Conservation (phyloP, 2,329 filamentous ascomycete species). For the Trematosphaeria pertusa region DNA sequence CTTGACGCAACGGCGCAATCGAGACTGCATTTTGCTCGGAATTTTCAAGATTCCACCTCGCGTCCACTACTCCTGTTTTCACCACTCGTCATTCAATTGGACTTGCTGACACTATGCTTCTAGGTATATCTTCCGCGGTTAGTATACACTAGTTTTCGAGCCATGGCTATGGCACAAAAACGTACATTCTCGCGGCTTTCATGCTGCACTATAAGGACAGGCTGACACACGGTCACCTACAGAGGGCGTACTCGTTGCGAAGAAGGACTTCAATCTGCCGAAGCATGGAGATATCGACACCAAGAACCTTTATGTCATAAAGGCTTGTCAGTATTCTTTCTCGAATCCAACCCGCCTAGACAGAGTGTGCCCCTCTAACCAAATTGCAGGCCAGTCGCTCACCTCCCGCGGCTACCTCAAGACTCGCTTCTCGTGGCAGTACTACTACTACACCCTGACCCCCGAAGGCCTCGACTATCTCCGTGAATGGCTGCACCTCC, state of each 20-base stretch:
- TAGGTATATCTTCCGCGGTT: constrained; percentile 54
- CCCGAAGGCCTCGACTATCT: constrained; percentile 99
- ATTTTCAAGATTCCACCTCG: constrained; percentile 35
- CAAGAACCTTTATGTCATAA: constrained; percentile 99
- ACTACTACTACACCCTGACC: constrained; percentile 98
- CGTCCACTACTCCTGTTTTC: too few species aligned
- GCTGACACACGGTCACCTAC: constrained; percentile 53
- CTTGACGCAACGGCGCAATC: constrained; percentile 27
- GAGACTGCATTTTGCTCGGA: constrained; percentile 34
- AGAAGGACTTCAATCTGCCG: constrained; percentile 98
- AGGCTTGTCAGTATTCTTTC: constrained; percentile 68
- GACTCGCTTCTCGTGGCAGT: constrained; percentile 88
- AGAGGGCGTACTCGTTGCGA: constrained; percentile 89
- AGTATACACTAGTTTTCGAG: constrained; percentile 40
- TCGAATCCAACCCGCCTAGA: background rate
- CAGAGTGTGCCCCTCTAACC: too few species aligned
- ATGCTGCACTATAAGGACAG: constrained; percentile 47
- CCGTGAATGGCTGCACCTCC: constrained; percentile 99
- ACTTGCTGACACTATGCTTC: constrained; percentile 26
- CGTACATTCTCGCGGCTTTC: constrained; percentile 37
- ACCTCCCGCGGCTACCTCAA: constrained; percentile 98
- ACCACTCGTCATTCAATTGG: too few species aligned
- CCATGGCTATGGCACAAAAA: constrained; percentile 50
- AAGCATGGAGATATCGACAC: constrained; percentile 99
- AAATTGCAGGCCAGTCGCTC: constrained; percentile 77